Base-by-base conservation (phyloP, 148 eudicot genomes). In the Nepenthes gracilis region DNA sequence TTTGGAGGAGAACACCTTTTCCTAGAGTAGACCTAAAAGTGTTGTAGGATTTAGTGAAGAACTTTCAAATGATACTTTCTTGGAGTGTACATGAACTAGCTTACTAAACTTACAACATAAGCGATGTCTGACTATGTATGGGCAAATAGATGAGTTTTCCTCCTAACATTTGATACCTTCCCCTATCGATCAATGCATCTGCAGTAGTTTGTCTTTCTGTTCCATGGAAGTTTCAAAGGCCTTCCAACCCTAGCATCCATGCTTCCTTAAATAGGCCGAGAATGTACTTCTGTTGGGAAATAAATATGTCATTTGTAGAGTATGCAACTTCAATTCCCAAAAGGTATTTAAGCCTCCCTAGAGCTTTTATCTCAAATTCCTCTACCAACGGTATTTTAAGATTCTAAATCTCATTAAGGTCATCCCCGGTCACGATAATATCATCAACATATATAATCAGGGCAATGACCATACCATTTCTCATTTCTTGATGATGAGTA, bases 201-300 rank as follows among this genome's bases (percentile, higher is more conserved):
- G 51, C 8, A 5, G 14, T 43, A 60, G 63, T 11, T 40, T 60
- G 11, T 13, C 12, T 14, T 60, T 60, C 4, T 51, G 51, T 2
- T 62, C 66, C 12, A 63, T 63, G 37, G 66, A 57, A 9, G 66
- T 51, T n/a, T 8, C 11, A 4, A 35, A 6, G 12, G 58, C 58
- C 37, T 63, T 63, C 13, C 66, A 23, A 8, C 10, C 48, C 66
- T 6, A 35, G 12, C 34, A 34, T 53, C 5, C 58, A 9, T 13
- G 58, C 54, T 38, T 63, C 58, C 9, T 54, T 53, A 2, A 52
- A 36, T 5, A 63, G 36, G 37, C 9, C 35, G 5, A 35, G 52
- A 11, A 54, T 32, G 38, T 52, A 63, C 49, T 53, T 52, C 45
- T 63, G 66, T 36, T 63, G 57, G 12, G 57, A 63, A n/a, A 63